A percentile compares a stretch with the other conserved stretches of the same genome.
phyloP scores from a whole-genome alignment of 2,329 filamentous ascomycete species.

The Herpotrichia juniperi region DNA sequence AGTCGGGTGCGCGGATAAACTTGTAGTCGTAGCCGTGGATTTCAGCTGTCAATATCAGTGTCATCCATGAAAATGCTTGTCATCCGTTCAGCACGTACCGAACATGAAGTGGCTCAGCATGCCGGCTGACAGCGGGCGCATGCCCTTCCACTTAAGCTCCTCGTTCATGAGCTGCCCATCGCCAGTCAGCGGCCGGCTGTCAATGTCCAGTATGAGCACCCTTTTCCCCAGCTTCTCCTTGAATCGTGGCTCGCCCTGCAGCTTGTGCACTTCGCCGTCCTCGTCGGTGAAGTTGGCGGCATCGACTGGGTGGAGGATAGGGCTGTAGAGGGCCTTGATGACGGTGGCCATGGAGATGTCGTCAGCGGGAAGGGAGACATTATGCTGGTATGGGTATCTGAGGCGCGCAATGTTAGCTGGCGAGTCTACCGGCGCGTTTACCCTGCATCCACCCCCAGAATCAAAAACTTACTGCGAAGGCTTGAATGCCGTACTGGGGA shows the following conservation, averaged over 20 bases:
- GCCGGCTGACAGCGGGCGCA: constrained; percentile 43
- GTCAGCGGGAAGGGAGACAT: constrained; percentile 27
- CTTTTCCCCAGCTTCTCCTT: constrained; percentile 44
- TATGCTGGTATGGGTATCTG: constrained; percentile 1
- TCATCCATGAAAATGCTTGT: neutral
- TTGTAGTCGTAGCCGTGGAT: constrained; percentile 60
- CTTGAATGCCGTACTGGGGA: constrained; percentile 20
- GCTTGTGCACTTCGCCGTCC: constrained; percentile 40
- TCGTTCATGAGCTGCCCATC: constrained; percentile 44
- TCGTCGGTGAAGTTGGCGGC: constrained; percentile 46
- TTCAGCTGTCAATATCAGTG: constrained; percentile 31
- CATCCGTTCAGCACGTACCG: constrained; percentile 21
- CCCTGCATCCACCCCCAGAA: neutral
- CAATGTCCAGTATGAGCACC: constrained; percentile 46
- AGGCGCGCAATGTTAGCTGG: constrained; percentile 17
- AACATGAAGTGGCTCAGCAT: constrained; percentile 49
- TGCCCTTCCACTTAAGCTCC: constrained; percentile 44
- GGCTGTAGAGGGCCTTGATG: constrained; percentile 44
- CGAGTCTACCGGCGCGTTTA: neutral
- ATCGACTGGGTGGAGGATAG: constrained; percentile 42
- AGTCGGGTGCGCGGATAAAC: constrained; percentile 51
- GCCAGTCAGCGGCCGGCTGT: constrained; percentile 42
- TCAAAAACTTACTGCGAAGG: constrained; percentile 28
- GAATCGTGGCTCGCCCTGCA: constrained; percentile 38
- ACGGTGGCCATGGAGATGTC: constrained; percentile 44